These are phyloP conservation scores for Cubamyces lactineus DNA, from an alignment of 768 basidiomycete genomes.

Conservation along the genomic window DNA sequence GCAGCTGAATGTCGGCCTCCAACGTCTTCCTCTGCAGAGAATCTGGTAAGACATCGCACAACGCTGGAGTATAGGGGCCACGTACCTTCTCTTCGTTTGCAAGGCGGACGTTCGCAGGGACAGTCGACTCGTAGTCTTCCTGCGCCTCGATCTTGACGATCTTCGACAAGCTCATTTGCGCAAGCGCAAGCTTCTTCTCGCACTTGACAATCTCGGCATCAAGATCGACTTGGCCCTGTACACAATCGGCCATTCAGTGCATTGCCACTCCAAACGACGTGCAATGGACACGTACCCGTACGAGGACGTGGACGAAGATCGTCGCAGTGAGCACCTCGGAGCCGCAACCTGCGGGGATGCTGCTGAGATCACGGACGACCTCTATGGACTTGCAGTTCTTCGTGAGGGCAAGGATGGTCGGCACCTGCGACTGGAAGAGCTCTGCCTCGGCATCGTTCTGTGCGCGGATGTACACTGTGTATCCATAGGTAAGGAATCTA, in stretches of 20 bases:
- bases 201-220: constrained; percentile 87
- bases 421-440: constrained; percentile 71
- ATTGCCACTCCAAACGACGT: too few species aligned
- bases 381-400: constrained; percentile 85
- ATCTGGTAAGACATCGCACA: constrained; percentile 2
- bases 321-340: constrained; percentile 77
- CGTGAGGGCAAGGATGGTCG: constrained; percentile 79
- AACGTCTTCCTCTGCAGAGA: constrained; percentile 64
- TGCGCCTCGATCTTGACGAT: constrained; percentile 71
- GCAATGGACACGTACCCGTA: constrained; percentile 59
- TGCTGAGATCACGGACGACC: constrained; percentile 61
- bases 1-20: constrained; percentile 76
- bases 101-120: constrained; percentile 75
- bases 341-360: constrained; percentile 90
- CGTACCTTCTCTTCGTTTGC: constrained; percentile 84
- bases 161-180: constrained; percentile 72
- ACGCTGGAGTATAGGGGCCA: constrained; percentile 9
- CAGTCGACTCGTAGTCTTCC: constrained; percentile 76
- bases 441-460: constrained; percentile 62
- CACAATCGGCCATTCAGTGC: neutral
- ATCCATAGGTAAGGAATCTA: neutral
- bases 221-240: constrained; percentile 86
- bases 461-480: constrained; percentile 75
- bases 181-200: constrained; percentile 85
- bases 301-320: constrained; percentile 79